A percentile compares a stretch with the other conserved stretches of the same genome.
Conservation (phyloP, 148 eudicot genomes). For the Rheum nobile region DNA sequence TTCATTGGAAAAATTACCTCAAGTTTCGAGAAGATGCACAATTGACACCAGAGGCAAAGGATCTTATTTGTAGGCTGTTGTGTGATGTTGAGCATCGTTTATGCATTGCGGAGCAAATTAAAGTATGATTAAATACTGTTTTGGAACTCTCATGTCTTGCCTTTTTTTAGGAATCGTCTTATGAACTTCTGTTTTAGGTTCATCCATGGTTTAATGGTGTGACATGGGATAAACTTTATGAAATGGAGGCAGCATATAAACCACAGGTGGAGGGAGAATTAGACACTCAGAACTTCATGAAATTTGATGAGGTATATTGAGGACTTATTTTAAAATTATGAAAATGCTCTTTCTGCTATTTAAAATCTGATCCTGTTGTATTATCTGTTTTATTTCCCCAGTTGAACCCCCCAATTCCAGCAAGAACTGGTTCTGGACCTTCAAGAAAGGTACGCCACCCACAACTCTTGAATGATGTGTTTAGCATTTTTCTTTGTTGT, state of each 20-base stretch:
- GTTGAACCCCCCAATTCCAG: conserved; percentile 50
- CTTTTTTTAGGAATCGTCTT: not conserved
- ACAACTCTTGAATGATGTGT: too few species aligned
- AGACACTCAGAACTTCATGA: conserved; percentile 96
- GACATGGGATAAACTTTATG: conserved; percentile 86
- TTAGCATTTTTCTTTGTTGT: too few species aligned
- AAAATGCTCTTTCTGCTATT: conserved; percentile 6
- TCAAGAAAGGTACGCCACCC: conserved; percentile 61
- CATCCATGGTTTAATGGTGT: conserved; percentile 89
- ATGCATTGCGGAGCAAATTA: conserved; percentile 85
- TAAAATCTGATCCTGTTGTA: not conserved
- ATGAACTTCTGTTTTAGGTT: conserved; percentile 38
- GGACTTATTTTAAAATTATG: not conserved
- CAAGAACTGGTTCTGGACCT: conserved; percentile 75
- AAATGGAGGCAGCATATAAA: conserved; percentile 83
- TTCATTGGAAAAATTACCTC: conserved; percentile 90
- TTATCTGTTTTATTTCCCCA: conserved; percentile 9
- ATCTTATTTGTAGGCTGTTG: conserved; percentile 76
- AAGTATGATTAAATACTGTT: conserved; percentile 24
- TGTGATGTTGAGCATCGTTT: conserved; percentile 94
- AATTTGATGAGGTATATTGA: conserved; percentile 77
- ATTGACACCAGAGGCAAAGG: conserved; percentile 74
- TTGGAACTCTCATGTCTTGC: not conserved
- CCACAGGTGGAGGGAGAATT: conserved; percentile 92
- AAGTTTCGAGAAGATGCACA: conserved; percentile 81